Conservation (phyloP, 2,329 filamentous ascomycete genomes). For the Alternaria burnsii region DNA sequence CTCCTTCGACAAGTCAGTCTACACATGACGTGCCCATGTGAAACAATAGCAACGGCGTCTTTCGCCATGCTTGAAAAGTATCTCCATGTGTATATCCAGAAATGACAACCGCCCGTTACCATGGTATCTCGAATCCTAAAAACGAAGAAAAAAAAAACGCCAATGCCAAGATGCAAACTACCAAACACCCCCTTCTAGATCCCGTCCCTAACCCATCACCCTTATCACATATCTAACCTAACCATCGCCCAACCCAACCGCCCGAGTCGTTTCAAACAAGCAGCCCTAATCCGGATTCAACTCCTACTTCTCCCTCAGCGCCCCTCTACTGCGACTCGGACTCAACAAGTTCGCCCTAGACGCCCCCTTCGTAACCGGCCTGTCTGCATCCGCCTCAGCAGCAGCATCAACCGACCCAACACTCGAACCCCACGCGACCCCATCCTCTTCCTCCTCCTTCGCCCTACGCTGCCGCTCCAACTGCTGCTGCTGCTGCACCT, state of each 20-base stretch:
- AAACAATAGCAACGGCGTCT: not conserved
- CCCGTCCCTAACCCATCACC: not conserved
- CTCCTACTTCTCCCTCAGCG: not conserved
- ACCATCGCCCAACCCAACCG: not conserved
- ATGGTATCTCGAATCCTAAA: not conserved
- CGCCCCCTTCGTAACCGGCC: not conserved
- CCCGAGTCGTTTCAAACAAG: not conserved
- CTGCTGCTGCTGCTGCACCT: conserved; percentile 32
- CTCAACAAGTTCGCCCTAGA: not conserved
- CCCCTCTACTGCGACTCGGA: not conserved
- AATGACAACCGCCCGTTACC: not conserved
- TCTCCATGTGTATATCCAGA: not conserved
- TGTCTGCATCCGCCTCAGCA: not conserved
- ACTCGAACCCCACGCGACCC: conserved; percentile 25
- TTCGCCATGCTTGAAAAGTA: not conserved
- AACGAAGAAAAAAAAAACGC: not conserved
- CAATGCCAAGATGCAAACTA: not conserved
- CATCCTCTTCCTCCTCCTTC: conserved; percentile 21
- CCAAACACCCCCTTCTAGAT: not conserved
- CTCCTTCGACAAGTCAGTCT: not conserved
- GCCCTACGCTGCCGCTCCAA: conserved; percentile 26
- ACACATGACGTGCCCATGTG: not conserved
- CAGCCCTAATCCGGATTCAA: too few species aligned
- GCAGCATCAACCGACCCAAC: not conserved
- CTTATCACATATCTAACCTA: not conserved